These are phyloP conservation scores for Atalantia buxifolia DNA, from an alignment of 345 rosid species.

Conservation along the genomic window DNA sequence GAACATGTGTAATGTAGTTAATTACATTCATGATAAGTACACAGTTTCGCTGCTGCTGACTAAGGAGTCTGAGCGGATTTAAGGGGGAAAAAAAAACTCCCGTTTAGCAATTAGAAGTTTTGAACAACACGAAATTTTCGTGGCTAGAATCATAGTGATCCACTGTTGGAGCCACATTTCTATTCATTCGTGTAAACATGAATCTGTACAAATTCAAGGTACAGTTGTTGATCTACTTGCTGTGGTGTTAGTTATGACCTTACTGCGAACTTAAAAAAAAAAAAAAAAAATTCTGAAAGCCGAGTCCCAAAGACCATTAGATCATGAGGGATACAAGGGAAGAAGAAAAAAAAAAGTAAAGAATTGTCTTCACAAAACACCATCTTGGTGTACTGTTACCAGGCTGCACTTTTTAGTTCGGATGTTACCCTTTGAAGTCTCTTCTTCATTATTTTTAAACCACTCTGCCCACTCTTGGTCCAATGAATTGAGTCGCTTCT, in stretches of 20 bases:
- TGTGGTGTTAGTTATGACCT: not conserved
- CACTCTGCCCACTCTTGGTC: conserved; percentile 52
- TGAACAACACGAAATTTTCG: not conserved
- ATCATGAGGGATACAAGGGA: not conserved
- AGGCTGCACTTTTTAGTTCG: conserved; percentile 59
- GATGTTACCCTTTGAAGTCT: conserved; percentile 80
- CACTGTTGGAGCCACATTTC: not conserved
- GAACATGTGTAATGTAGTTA: not conserved
- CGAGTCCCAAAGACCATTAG: not conserved
- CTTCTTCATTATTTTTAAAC: conserved; percentile 68
- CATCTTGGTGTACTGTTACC: conserved; percentile 32
- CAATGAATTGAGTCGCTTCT: conserved; percentile 66
- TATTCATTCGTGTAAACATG: not conserved
- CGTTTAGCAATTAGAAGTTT: too few relatives aligned
- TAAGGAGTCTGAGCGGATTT: too few relatives aligned
- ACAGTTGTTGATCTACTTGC: not conserved
- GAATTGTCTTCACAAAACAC: not conserved
- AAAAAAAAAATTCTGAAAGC: too few relatives aligned
- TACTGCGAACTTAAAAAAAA: not conserved
- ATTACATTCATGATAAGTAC: not conserved
- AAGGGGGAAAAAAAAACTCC: too few relatives aligned
- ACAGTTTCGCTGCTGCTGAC: not conserved
- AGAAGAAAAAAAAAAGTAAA: too few relatives aligned
- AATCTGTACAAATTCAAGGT: not conserved
- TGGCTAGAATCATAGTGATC: not conserved